Conservation (phyloP, 345 rosid genomes). For the Odontarrhena argentea region DNA sequence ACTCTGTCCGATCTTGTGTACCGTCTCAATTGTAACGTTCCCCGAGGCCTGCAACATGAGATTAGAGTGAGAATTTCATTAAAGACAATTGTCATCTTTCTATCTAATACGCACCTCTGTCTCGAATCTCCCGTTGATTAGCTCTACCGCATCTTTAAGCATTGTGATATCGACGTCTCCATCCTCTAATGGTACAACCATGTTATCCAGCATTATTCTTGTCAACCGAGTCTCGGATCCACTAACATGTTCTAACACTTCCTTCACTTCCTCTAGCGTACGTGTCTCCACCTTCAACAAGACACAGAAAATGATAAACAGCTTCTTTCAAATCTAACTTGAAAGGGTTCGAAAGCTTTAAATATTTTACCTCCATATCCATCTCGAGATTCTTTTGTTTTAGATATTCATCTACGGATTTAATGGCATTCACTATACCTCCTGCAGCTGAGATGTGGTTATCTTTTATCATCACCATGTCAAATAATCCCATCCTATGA, state of each 20-base stretch:
- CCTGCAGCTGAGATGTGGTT: slow-evolving; percentile 96
- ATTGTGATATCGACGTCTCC: slow-evolving; percentile 85
- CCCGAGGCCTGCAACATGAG: slow-evolving; percentile 77
- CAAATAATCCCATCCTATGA: slow-evolving; percentile 96
- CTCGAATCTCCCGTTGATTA: slow-evolving; percentile 72
- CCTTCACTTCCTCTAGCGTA: slow-evolving; percentile 80
- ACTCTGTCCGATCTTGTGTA: slow-evolving; percentile 87
- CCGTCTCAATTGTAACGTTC: slow-evolving; percentile 87
- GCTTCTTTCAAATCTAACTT: neutral
- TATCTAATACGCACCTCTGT: slow-evolving; percentile 63
- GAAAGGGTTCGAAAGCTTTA: slow-evolving; percentile 15
- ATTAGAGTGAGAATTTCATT: neutral
- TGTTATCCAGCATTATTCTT: slow-evolving; percentile 93
- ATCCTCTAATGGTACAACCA: slow-evolving; percentile 82
- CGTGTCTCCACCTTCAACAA: slow-evolving; percentile 77
- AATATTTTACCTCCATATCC: slow-evolving; percentile 81
- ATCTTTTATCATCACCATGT: slow-evolving; percentile 97
- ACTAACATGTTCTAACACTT: slow-evolving; percentile 64
- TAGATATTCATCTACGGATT: slow-evolving; percentile 71
- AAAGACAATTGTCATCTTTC: neutral
- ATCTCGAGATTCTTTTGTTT: slow-evolving; percentile 66
- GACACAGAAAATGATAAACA: neutral
- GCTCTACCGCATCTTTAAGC: slow-evolving; percentile 77
- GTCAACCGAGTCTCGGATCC: slow-evolving; percentile 62
- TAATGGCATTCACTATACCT: slow-evolving; percentile 75